phyloP scores from a whole-genome alignment of 2,329 filamentous ascomycete species.

The Diaporthe sp. region DNA sequence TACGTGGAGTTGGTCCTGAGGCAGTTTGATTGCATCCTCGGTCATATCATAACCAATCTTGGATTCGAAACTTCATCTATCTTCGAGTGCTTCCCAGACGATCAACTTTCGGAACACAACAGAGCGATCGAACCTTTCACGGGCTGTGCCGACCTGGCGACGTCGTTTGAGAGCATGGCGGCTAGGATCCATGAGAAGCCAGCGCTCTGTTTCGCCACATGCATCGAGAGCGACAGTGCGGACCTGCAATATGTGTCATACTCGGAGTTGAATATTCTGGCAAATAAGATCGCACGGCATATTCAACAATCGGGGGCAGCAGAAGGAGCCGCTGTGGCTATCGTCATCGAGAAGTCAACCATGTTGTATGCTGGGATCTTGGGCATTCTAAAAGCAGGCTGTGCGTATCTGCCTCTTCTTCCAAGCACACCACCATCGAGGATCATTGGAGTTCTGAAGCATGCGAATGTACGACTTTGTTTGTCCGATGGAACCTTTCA shows the following conservation, averaged over 20 bases:
- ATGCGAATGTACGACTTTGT: conserved; percentile 63
- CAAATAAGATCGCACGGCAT: conserved; percentile 71
- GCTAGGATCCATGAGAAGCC: conserved; percentile 57
- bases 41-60: conserved; percentile 43
- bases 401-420: conserved; percentile 82
- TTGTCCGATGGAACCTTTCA: conserved; percentile 50
- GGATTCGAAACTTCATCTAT: conserved; percentile 41
- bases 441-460: conserved; percentile 68
- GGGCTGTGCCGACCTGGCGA: conserved; percentile 56
- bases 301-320: conserved; percentile 59
- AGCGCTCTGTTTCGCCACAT: conserved; percentile 73
- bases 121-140: conserved; percentile 45
- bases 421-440: conserved; percentile 75
- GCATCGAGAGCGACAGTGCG: conserved; percentile 50
- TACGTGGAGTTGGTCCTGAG: conserved; percentile 67
- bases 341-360: conserved; percentile 82
- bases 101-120: conserved; percentile 62
- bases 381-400: conserved; percentile 78
- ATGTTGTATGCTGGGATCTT: conserved; percentile 80
- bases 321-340: conserved; percentile 71
- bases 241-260: conserved; percentile 68
- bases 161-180: conserved; percentile 65
- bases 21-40: conserved; percentile 68
- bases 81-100: conserved; percentile 40
- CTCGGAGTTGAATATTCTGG: conserved; percentile 67